phyloP scores from a whole-genome alignment of 257 asterid species.

The Gentiana macrophylla region DNA sequence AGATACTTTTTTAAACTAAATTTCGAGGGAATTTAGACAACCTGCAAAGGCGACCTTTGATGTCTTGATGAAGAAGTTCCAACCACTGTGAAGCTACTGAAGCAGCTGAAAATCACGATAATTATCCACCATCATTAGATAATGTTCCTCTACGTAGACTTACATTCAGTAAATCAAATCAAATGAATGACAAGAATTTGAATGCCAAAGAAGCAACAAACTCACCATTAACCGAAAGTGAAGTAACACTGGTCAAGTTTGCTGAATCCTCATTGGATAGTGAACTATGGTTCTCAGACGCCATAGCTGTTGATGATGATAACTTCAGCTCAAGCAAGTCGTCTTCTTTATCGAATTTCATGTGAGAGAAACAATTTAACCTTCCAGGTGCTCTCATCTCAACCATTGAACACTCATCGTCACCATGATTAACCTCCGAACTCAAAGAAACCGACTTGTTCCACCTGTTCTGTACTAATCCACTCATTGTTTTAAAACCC shows the following conservation, averaged over 20 bases:
- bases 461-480: constrained; percentile 13
- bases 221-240: constrained; percentile 76
- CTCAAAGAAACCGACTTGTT: constrained; percentile 27
- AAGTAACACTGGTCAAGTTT: constrained; percentile 40
- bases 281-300: constrained; percentile 43
- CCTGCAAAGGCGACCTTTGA: constrained; percentile 87
- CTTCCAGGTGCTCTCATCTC: constrained; percentile 20
- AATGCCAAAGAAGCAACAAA: neutral
- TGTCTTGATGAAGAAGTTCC: constrained; percentile 87
- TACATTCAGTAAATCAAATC: neutral
- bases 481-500: constrained; percentile 6
- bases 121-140: neutral
- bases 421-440: constrained; percentile 19
- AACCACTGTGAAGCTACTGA: constrained; percentile 92
- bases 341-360: constrained; percentile 27
- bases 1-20: too few species aligned
- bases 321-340: constrained; percentile 44
- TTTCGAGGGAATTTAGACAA: constrained; percentile 13
- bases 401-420: constrained; percentile 23
- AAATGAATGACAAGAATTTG: neutral
- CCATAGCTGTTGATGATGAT: constrained; percentile 35
- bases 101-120: constrained; percentile 53
- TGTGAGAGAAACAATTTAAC: constrained; percentile 17
- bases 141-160: neutral
- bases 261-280: constrained; percentile 58